Conservation (phyloP, 176 grass and related monocot species). For the Oryza glumipatula region DNA sequence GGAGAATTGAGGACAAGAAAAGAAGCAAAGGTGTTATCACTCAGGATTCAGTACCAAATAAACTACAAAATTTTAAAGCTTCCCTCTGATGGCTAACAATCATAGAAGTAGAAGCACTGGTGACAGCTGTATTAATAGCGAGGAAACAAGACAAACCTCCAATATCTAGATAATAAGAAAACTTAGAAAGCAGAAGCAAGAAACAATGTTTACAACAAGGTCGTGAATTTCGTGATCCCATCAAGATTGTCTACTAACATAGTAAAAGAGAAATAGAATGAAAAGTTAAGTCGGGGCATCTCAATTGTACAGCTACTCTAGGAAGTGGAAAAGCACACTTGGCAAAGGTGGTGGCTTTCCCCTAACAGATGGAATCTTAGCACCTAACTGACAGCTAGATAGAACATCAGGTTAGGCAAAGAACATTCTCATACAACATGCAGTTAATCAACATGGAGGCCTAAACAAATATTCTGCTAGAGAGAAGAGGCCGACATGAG, state of each 20-base stretch:
- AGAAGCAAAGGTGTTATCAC: neutral
- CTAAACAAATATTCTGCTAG: slow-evolving; percentile 11
- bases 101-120: slow-evolving; percentile 20
- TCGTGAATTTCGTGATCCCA: neutral
- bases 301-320: slow-evolving; percentile 22
- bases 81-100: neutral
- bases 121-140: neutral
- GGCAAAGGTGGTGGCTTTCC: slow-evolving; percentile 42
- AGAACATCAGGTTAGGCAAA: slow-evolving; percentile 45
- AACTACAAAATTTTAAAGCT: neutral
- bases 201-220: slow-evolving; percentile 2
- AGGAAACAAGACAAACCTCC: neutral
- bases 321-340: slow-evolving; percentile 29
- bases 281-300: slow-evolving; percentile 21
- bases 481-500: slow-evolving; percentile 15
- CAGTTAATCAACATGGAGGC: slow-evolving; percentile 18
- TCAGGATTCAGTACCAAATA: neutral
- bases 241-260: neutral
- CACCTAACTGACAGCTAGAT: slow-evolving; percentile 52
- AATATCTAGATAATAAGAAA: slow-evolving; percentile 25
- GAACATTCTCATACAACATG: slow-evolving; percentile 20
- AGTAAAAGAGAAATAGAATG: slow-evolving; percentile 3
- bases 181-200: neutral
- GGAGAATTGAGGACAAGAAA: neutral
- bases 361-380: slow-evolving; percentile 45